Evolutionary conservation across 805 yeast species (phyloP), one percentile per base, ranked within the genome.

Genomic region (Lipomyces sp.): DNA sequence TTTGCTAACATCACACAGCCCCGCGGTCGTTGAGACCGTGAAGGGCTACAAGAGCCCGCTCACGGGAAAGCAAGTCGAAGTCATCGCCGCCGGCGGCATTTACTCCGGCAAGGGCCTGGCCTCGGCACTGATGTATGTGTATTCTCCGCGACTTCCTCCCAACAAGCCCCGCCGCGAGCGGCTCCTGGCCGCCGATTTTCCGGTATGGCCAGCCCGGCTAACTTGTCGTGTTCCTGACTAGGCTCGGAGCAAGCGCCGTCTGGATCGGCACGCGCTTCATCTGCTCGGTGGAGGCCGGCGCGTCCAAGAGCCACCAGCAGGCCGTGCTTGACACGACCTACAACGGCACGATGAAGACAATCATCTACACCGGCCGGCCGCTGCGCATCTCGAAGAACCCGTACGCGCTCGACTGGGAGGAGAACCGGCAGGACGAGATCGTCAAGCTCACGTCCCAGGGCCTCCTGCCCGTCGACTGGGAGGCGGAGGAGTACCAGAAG

Each of bases 221-320:
- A n/a, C n/a, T n/a, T n/a, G n/a, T n/a, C n/a, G n/a, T n/a, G n/a
- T n/a, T n/a, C n/a, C n/a, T n/a, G n/a, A n/a, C n/a, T n/a, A n/a
- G n/a, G n/a, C 42, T 35, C 21, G 52, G 64, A 4, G 64, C 64
- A 4, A 35, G 49, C 8, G 64, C 63, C 3, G 62, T 61, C 14
- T 61, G 64, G 64, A 58, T 61, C 28, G 64, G 64, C n/a, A 61
- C 64, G 13, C 49, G 64, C 3, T 61, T 61, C 32, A 53, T 61
- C n/a, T 54, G 58, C 45, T 53, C 63, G n/a, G 47, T 43, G 24
- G 64, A 61, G 33, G 59, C 63, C n/a, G 64, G 64, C 13, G 61
- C 65, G n/a, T 49, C 63, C 2, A 45, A 42, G 29, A 57, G 36
- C 24, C 64, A 61, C 40, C 61, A 60, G 39, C 51, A 61, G 19